Conservation (phyloP, 371 early-diverging fungal species). For the Apophysomyces variabilis region DNA sequence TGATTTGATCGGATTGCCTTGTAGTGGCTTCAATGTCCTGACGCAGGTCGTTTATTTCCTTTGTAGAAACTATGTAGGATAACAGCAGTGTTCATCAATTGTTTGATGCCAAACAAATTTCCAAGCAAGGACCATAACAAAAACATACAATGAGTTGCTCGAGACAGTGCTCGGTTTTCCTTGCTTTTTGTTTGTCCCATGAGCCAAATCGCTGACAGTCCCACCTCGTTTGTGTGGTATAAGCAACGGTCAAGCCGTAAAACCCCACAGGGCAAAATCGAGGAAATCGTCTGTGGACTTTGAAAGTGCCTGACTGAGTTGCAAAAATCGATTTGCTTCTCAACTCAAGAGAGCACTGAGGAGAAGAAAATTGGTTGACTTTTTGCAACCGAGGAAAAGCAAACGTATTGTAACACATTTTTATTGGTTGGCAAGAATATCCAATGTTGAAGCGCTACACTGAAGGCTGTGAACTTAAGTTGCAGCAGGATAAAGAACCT, state of each 20-base stretch:
- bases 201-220: conserved; percentile 11
- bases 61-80: conserved; percentile 57
- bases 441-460: neutral
- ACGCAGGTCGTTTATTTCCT: conserved; percentile 71
- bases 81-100: neutral
- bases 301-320: neutral
- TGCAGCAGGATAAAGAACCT: too few relatives aligned
- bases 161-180: conserved; percentile 58
- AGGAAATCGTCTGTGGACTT: neutral
- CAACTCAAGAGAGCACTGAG: too few relatives aligned
- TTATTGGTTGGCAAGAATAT: neutral
- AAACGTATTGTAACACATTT: neutral
- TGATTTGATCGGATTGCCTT: conserved; percentile 47
- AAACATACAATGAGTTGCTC: conserved; percentile 59
- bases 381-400: too few relatives aligned
- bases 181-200: conserved; percentile 68
- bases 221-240: neutral
- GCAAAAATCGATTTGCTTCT: too few relatives aligned
- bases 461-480: neutral
- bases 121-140: neutral
- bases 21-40: conserved; percentile 64
- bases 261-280: neutral
- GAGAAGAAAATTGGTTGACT: too few relatives aligned
- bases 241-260: neutral
- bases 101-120: neutral